Evolutionary conservation across 2,329 filamentous ascomycete genomes (phyloP), one percentile per base, ranked within the genome.

Genomic region (Pseudocercospora cruenta): DNA sequence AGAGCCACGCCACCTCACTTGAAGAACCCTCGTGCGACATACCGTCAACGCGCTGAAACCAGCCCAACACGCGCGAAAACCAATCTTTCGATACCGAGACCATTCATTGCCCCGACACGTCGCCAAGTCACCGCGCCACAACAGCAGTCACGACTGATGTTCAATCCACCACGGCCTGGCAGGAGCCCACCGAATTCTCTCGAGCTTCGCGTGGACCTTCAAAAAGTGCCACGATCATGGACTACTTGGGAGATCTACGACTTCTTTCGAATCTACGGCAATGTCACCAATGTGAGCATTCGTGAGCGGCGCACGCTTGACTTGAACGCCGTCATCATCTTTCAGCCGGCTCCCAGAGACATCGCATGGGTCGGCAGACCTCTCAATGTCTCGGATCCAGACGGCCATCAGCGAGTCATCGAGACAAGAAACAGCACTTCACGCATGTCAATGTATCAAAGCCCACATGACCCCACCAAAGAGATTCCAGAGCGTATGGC

Each of bases 201-300:
- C 6, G 68, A 69, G 26, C 49, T 71, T 5, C 58, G 60, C n/a
- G 62, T 71, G 39, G 43, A 59, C 28, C 59, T 73, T 3, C 31
- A 19, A 0, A 53, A 51, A n/a, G 51, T 74, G 19, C 74, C 74
- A 1, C 24, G 9, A 0, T 43, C 45, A 1, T 74, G 68, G 68
- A 69, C 66, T 4, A 73, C 72, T 0, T 60, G 55, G 24, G 68
- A 74, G 12, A 47, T 75, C 10, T 70, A 74, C 60, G 45, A 65
- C 14, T 63, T 64, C 21, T 69, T 71, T 24, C 47, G 69, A 7
- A n/a, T 58, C 5, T 60, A 64, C 21, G 68, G 67, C 5, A 67
- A 60, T 31, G 53, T 74, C 22, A 55, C 62, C 3, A 66, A 65
- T n/a, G 70, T 75, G 31, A 70, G 71, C 5, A 64, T 75, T n/a